Evolutionary conservation across 2,329 filamentous ascomycete genomes (phyloP), one percentile per base, ranked within the genome.

Genomic region (Plectosphaerella plurivora): DNA sequence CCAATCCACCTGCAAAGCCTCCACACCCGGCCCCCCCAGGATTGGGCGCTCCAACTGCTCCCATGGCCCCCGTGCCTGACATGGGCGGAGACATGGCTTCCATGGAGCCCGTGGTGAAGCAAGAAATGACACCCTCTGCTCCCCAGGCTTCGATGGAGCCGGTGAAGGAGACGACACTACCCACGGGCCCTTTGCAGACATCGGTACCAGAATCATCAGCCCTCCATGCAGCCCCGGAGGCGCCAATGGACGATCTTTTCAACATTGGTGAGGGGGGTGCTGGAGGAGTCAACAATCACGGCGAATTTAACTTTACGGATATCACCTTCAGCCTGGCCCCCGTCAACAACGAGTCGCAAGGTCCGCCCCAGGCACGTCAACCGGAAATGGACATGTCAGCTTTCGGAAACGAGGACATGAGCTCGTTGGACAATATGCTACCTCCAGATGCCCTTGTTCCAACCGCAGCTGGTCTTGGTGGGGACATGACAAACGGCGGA

Each of bases 261-360:
- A 57, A 49, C 37, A 42, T 35, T 42, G 36, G 20, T 5, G 36
- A 33, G 16, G 51, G 37, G n/a, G 44, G 33, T n/a, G 47, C 49
- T 55, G 18, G 51, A 53, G 24, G 60, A 11, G 53, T 44, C 25
- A 33, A 33, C 11, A 56, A 51, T 16, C 63, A 67, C 46, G 63
- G 71, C n/a, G 72, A 74, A 49, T 68, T 75, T 8, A 74, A 74
- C 55, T 83, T 82, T 58, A 82, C 79, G 14, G 71, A 82, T 56
- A 82, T 82, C 77, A 73, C 78, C 36, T 83, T 83, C 57, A 74
- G 76, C 0, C 67, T 82, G 5, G 79, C 75, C 2, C 75, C 78
- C 1, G 56, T 71, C 9, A 68, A 65, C 47, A 64, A 64, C 52
- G 64, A 63, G 56, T 46, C 55, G 24, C 57, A 68, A 18, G 57